A percentile compares a stretch with the other conserved stretches of the same genome.
These are phyloP conservation scores for Bromus sterilis DNA, from an alignment of 176 grass and related monocot genomes.

Conservation along the genomic window DNA sequence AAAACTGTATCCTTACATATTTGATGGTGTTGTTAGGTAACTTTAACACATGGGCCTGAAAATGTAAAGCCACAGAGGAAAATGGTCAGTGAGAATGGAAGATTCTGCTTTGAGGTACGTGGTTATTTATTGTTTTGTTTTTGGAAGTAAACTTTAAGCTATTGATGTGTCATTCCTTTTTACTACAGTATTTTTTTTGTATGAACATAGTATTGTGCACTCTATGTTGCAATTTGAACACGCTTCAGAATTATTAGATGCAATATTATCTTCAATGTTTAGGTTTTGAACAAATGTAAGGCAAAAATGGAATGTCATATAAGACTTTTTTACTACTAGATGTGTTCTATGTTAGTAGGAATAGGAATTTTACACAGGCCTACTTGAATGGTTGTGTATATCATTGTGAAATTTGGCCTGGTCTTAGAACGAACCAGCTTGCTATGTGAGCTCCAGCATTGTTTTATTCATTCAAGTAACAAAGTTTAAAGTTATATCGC, in stretches of 20 bases:
- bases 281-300: not conserved
- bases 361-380: not conserved
- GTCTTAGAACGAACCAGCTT: not conserved
- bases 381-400: constrained; percentile 1
- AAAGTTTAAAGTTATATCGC: not conserved
- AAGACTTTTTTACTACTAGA: not conserved
- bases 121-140: not conserved
- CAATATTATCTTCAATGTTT: constrained; percentile 2
- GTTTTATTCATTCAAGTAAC: not conserved
- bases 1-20: constrained; percentile 16
- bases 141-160: not conserved
- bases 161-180: not conserved
- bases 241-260: not conserved
- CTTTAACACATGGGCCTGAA: constrained; percentile 76
- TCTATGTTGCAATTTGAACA: not conserved
- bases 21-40: constrained; percentile 47
- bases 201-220: not conserved
- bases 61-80: constrained; percentile 74
- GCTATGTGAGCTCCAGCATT: not conserved
- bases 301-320: not conserved
- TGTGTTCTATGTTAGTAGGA: not conserved
- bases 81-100: constrained; percentile 58
- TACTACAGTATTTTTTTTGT: not conserved
- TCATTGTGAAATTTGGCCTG: constrained; percentile 17
- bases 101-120: constrained; percentile 93